Percentiles rank a stretch among this genome's conserved stretches.
Evolutionary conservation across 306 rosid species (phyloP).

Genomic region (Myrica gale): DNA sequence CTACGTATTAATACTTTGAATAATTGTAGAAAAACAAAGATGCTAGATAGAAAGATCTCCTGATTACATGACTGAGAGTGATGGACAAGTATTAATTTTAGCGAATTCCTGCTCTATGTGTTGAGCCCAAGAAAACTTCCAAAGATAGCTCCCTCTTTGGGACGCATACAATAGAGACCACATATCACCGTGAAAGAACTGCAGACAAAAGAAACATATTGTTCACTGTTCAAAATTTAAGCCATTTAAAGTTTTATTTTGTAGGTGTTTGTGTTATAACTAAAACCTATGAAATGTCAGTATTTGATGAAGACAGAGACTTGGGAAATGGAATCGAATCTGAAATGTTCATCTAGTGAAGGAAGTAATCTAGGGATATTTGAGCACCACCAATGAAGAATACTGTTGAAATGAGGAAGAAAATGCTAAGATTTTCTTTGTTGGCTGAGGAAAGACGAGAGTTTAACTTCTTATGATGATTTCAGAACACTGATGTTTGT

Average conservation of each 20-base stretch:
- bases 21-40: neutral
- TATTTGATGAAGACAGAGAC: neutral
- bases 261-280: neutral
- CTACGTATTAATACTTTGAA: neutral
- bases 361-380: neutral
- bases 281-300: neutral
- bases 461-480: neutral
- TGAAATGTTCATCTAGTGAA: neutral
- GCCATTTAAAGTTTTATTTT: neutral
- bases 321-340: neutral
- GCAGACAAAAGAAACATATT: neutral
- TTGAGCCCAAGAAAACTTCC: slow-evolving; percentile 5
- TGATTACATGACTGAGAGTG: neutral
- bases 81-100: neutral
- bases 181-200: neutral
- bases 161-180: neutral
- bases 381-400: slow-evolving; percentile 1
- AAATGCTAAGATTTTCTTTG: no score
- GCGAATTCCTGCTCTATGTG: neutral
- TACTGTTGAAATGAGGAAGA: neutral
- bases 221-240: neutral
- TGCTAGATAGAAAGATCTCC: neutral
- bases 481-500: slow-evolving; percentile 1
- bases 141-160: neutral
- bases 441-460: no score